Evolutionary conservation across 192 early-diverging fungal species (phyloP), one percentile per base, ranked within the genome.

Genomic region (Backusella westeae): DNA sequence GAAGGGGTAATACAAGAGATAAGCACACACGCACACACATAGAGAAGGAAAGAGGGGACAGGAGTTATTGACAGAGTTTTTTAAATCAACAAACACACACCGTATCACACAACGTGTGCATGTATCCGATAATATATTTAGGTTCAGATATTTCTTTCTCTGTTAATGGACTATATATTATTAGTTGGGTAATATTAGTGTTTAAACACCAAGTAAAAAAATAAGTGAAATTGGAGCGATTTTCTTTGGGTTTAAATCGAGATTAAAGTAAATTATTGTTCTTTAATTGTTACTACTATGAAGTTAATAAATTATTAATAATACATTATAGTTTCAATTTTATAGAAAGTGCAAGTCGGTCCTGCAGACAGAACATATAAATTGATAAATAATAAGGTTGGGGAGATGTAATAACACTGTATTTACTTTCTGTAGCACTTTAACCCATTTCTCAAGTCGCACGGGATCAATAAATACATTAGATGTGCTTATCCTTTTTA

Each of bases 401-500:
- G 26, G 56, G 56, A 29, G 23, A 63, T 26, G 23, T 26, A 63
- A 29, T 29, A 63, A 10, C 21, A 63, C 26, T 29, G 4, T 63
- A 63, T 63, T 29, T 63, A 29, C 56, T 26, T 17, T 49, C n/a
- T 63, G 56, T 63, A 63, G 56, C 56, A 63, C 23, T 29, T 63
- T 63, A 26, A 29, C 56, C 56, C 10, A 63, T 29, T 21, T 63
- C 26, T 63, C 56, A 14, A 63, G 56, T 63, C 21, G 10, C 26
- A 63, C 56, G 56, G 56, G 56, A 63, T 63, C 56, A 63, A 29
- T 63, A 63, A 63, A 63, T 63, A 63, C 56, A 10, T 26, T 63
- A 29, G 56, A 49, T 63, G 23, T 63, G 21, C 2, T 59, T 19
- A 21, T 29, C n/a, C 19, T 56, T 56, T 23, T 56, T 56, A 14